Evolutionary conservation across 192 early-diverging fungal genomes (phyloP).

Genomic region (Entomortierella beljakovae): DNA sequence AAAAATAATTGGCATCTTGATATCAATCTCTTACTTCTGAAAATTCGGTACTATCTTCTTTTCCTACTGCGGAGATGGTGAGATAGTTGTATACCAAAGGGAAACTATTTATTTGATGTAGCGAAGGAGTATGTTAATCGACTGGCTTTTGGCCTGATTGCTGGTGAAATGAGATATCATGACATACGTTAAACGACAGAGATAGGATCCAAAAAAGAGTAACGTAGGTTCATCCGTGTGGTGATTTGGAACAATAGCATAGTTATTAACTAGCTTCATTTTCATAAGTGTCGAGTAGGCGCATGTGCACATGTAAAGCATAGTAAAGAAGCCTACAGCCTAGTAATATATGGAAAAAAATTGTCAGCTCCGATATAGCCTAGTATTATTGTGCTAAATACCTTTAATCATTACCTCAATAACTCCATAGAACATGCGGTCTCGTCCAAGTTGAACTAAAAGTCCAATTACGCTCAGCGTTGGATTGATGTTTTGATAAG

Average conservation of each 20-base stretch:
- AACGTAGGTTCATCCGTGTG: slow-evolving; percentile 92
- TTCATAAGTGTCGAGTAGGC: slow-evolving; percentile 93
- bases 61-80: slow-evolving; percentile 69
- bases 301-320: slow-evolving; percentile 93
- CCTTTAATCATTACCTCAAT: slow-evolving; percentile 62
- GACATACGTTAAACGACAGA: slow-evolving; percentile 81
- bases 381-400: neutral
- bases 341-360: too few species aligned
- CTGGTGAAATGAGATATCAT: neutral
- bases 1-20: slow-evolving; percentile 39
- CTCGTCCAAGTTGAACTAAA: slow-evolving; percentile 60
- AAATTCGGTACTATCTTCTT: slow-evolving; percentile 65
- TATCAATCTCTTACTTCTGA: slow-evolving; percentile 27
- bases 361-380: too few species aligned
- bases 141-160: neutral
- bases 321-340: slow-evolving; percentile 78
- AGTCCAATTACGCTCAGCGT: slow-evolving; percentile 81
- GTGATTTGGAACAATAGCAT: slow-evolving; percentile 91
- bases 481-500: slow-evolving; percentile 78
- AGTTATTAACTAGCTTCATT: slow-evolving; percentile 89
- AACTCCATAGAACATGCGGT: slow-evolving; percentile 64
- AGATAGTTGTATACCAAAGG: slow-evolving; percentile 97
- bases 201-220: slow-evolving; percentile 93
- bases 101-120: slow-evolving; percentile 33
- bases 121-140: neutral